Evolutionary conservation across 768 basidiomycete species (phyloP), one percentile per base, ranked within the genome.

Genomic region (Arthromyces matolae): DNA sequence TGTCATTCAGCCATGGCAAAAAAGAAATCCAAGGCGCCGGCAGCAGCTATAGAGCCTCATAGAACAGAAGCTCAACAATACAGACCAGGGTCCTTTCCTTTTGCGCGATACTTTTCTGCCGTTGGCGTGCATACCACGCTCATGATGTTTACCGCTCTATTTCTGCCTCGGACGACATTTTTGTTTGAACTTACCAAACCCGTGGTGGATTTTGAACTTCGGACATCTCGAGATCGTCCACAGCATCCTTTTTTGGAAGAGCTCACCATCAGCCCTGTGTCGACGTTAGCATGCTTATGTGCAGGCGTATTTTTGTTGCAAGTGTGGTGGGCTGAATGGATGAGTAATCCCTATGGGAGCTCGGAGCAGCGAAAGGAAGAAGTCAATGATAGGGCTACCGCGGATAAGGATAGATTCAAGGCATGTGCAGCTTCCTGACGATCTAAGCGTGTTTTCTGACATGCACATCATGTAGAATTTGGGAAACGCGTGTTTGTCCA

Each of bases 301-400:
- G 51, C 66, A 0, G 89, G 88, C 1, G 72, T 76, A 1, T 55
- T 63, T 4, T 49, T 86, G 3, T 59, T 87, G 28, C 76, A 86
- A 57, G 66, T 69, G 8, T 89, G 84, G 83, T 93, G 89, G 86
- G 83, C 77, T 1, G 77, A 77, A 3, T 84, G 79, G 72, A 59
- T 89, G 54, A 70, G 80, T 49, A 58, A 67, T 19, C 49, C 71
- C 29, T 62, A 71, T 25, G 73, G 74, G n/a, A n/a, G n/a, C n/a
- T n/a, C n/a, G n/a, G n/a, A n/a, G n/a, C n/a, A n/a, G n/a, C n/a
- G n/a, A n/a, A n/a, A n/a, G n/a, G n/a, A n/a, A n/a, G n/a, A n/a
- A n/a, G n/a, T n/a, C n/a, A n/a, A n/a, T n/a, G 70, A 77, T 34
- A 74, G 66, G 50, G 64, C 62, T n/a, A 59, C 60, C 36, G 61